Evolutionary conservation across 2,329 filamentous ascomycete species (phyloP).

Genomic region (Pseudocercospora pini-densiflorae): DNA sequence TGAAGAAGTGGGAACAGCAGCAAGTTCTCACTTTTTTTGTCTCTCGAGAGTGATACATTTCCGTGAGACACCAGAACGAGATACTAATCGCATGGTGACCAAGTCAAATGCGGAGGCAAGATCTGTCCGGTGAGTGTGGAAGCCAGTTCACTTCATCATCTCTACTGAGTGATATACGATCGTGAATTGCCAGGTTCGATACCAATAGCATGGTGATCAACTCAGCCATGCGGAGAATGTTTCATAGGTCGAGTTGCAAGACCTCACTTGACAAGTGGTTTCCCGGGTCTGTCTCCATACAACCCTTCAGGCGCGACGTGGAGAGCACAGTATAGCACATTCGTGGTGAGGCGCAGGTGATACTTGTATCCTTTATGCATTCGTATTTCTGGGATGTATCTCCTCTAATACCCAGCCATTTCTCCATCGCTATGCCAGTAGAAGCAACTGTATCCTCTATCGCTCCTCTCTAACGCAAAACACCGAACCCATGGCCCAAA

Average conservation of each 20-base stretch:
- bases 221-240: not conserved
- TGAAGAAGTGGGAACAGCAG: no score
- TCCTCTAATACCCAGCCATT: not conserved
- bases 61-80: no score
- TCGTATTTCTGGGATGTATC: not conserved
- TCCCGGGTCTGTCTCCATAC: not conserved
- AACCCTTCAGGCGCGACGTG: not conserved
- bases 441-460: not conserved
- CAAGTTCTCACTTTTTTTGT: no score
- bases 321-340: not conserved
- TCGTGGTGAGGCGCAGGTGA: not conserved
- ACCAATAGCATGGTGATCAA: not conserved
- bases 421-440: not conserved
- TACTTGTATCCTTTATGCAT: not conserved
- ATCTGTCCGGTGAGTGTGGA: no score
- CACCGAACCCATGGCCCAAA: not conserved
- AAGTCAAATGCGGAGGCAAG: no score
- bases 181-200: no score
- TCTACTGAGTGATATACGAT: no score
- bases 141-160: no score
- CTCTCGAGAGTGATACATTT: no score
- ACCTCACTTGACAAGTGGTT: not conserved
- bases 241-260: no score
- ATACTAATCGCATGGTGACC: no score
- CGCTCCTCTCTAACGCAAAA: not conserved